Percentiles rank a stretch among this genome's conserved stretches.
Evolutionary conservation across 2,329 filamentous ascomycete genomes (phyloP).

Genomic region (Daldinia sp.): DNA sequence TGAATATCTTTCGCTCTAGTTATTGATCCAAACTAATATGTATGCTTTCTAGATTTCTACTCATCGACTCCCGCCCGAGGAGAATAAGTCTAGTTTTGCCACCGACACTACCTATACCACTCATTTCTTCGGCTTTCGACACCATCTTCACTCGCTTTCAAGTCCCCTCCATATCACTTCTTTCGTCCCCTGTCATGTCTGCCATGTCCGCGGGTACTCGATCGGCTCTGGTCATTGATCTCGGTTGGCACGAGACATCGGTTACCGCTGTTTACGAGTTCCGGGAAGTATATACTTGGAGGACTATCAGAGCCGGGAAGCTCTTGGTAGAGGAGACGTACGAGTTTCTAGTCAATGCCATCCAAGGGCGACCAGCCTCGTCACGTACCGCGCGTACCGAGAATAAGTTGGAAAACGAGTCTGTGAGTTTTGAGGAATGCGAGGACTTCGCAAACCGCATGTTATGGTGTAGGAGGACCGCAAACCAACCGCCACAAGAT

Average conservation of each 20-base stretch:
- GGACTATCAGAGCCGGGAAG: slow-evolving; percentile 79
- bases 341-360: slow-evolving; percentile 62
- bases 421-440: slow-evolving; percentile 77
- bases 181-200: slow-evolving; percentile 78
- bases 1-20: not conserved
- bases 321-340: slow-evolving; percentile 74
- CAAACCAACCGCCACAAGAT: slow-evolving; percentile 41
- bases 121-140: slow-evolving; percentile 78
- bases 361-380: slow-evolving; percentile 42
- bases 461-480: slow-evolving; percentile 74
- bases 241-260: slow-evolving; percentile 91
- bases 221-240: slow-evolving; percentile 85
- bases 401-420: slow-evolving; percentile 44
- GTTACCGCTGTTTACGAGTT: slow-evolving; percentile 92
- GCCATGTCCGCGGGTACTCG: slow-evolving; percentile 82
- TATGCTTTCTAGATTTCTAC: slow-evolving; percentile 60
- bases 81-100: slow-evolving; percentile 80
- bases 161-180: slow-evolving; percentile 79
- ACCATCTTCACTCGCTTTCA: slow-evolving; percentile 84
- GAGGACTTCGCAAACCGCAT: slow-evolving; percentile 80
- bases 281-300: slow-evolving; percentile 75
- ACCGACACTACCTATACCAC: slow-evolving; percentile 76
- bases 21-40: slow-evolving; percentile 12
- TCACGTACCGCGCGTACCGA: slow-evolving; percentile 41
- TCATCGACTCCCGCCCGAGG: slow-evolving; percentile 79